A percentile compares a stretch with the other conserved stretches of the same genome.
These are phyloP conservation scores for Incumbomyces delicatus DNA, from an alignment of 2,329 filamentous ascomycete genomes.

Conservation along the genomic window DNA sequence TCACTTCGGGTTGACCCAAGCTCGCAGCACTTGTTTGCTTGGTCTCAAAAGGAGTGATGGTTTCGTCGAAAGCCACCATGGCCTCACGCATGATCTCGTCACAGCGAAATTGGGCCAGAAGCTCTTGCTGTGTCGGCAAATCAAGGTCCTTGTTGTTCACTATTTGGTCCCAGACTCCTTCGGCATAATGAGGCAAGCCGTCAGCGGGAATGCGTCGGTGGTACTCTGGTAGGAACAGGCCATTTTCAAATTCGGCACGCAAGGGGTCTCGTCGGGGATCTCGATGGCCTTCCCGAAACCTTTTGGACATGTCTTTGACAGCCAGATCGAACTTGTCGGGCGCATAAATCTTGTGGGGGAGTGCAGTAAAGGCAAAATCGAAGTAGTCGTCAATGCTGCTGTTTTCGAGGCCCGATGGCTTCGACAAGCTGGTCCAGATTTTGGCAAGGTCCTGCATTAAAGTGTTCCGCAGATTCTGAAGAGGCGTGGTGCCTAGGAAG, in stretches of 20 bases:
- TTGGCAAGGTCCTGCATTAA: slow-evolving; percentile 81
- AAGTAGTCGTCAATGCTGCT: slow-evolving; percentile 95
- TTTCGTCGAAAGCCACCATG: slow-evolving; percentile 68
- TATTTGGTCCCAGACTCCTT: slow-evolving; percentile 96
- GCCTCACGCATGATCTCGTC: slow-evolving; percentile 94
- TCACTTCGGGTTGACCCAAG: slow-evolving; percentile 61
- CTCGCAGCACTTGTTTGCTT: slow-evolving; percentile 66
- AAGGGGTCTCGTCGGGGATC: slow-evolving; percentile 53
- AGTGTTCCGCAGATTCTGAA: slow-evolving; percentile 82
- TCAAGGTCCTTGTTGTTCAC: slow-evolving; percentile 98
- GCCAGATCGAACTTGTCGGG: slow-evolving; percentile 80
- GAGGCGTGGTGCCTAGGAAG: slow-evolving; percentile 82
- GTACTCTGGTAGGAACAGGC: slow-evolving; percentile 86
- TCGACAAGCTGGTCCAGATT: slow-evolving; percentile 88
- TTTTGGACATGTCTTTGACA: slow-evolving; percentile 65
- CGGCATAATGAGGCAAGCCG: slow-evolving; percentile 88
- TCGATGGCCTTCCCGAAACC: slow-evolving; percentile 74
- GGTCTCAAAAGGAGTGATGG: slow-evolving; percentile 76
- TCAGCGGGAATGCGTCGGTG: slow-evolving; percentile 93
- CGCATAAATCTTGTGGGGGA: slow-evolving; percentile 94
- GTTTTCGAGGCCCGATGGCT: slow-evolving; percentile 77
- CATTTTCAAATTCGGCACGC: slow-evolving; percentile 60
- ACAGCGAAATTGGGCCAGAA: slow-evolving; percentile 92
- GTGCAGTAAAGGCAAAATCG: slow-evolving; percentile 90
- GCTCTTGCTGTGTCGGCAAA: slow-evolving; percentile 89